These are phyloP conservation scores for Casuarina equisetifolia DNA, from an alignment of 306 rosid species.

Conservation along the genomic window DNA sequence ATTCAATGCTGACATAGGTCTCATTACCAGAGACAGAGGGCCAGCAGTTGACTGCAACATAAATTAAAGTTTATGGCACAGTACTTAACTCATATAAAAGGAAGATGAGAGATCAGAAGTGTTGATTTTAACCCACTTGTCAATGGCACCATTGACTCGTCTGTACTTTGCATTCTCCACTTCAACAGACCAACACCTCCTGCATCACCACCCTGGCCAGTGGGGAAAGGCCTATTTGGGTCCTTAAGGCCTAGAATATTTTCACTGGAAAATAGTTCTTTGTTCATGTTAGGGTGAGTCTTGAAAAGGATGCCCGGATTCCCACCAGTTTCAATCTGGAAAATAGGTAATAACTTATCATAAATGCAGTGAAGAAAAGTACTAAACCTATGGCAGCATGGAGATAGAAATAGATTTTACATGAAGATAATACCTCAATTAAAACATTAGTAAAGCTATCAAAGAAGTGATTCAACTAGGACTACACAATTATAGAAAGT, in stretches of 20 bases:
- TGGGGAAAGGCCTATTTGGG: constrained; percentile 87
- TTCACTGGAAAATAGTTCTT: constrained; percentile 83
- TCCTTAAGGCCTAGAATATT: constrained; percentile 68
- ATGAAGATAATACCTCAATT: not conserved
- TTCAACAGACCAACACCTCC: constrained; percentile 81
- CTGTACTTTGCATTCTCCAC: constrained; percentile 93
- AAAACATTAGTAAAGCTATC: not conserved
- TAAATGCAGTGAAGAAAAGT: constrained; percentile 21
- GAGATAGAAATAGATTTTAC: not conserved
- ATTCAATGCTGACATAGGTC: constrained; percentile 93
- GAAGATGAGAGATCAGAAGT: not conserved
- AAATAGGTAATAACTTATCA: constrained; percentile 12
- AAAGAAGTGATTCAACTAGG: not conserved
- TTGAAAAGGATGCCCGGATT: constrained; percentile 84
- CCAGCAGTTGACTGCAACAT: constrained; percentile 94
- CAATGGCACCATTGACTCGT: constrained; percentile 80
- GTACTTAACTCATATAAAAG: constrained; percentile 17
- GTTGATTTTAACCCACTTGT: constrained; percentile 53
- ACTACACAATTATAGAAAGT: no score
- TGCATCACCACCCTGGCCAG: constrained; percentile 80
- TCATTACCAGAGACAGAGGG: constrained; percentile 97
- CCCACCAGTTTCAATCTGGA: constrained; percentile 83
- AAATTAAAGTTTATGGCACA: constrained; percentile 14
- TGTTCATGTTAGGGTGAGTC: constrained; percentile 98
- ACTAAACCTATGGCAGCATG: not conserved